Evolutionary conservation across 179 eudicot species (phyloP).

Genomic region (Amaranthus tricolor): DNA sequence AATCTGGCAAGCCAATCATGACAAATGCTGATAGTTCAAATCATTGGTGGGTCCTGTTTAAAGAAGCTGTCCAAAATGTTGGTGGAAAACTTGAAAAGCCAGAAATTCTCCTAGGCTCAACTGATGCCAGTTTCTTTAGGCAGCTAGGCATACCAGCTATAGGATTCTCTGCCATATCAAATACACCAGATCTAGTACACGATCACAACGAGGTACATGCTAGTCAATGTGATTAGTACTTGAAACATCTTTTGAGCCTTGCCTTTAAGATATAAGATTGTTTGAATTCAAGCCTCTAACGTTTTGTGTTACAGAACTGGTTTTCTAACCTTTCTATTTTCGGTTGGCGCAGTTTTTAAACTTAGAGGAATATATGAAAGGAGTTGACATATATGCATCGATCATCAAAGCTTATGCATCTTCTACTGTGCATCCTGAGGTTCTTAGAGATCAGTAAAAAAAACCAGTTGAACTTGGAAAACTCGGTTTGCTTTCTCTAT

Average conservation of each 20-base stretch:
- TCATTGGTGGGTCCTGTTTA: conserved; percentile 50
- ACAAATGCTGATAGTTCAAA: conserved; percentile 56
- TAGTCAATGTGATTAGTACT: neutral
- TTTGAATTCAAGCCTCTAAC: neutral
- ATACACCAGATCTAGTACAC: conserved; percentile 71
- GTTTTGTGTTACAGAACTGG: neutral
- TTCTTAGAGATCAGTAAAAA: neutral
- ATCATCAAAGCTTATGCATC: conserved; percentile 63
- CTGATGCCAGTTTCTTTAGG: conserved; percentile 76
- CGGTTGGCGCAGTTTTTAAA: conserved; percentile 44
- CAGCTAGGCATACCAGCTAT: conserved; percentile 59
- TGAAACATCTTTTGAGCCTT: no score
- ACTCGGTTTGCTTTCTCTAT: no score
- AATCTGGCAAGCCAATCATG: conserved; percentile 51
- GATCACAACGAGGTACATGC: conserved; percentile 68
- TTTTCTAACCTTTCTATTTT: conserved; percentile 4
- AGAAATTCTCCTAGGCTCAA: conserved; percentile 71
- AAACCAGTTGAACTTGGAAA: no score
- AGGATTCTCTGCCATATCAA: conserved; percentile 80
- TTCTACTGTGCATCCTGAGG: conserved; percentile 29
- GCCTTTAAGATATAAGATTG: neutral
- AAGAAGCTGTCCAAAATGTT: conserved; percentile 42
- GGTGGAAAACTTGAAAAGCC: conserved; percentile 57
- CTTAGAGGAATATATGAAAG: conserved; percentile 57
- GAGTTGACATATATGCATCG: conserved; percentile 52